phyloP scores from a whole-genome alignment of 257 asterid species.

The Capsicum chinense region DNA sequence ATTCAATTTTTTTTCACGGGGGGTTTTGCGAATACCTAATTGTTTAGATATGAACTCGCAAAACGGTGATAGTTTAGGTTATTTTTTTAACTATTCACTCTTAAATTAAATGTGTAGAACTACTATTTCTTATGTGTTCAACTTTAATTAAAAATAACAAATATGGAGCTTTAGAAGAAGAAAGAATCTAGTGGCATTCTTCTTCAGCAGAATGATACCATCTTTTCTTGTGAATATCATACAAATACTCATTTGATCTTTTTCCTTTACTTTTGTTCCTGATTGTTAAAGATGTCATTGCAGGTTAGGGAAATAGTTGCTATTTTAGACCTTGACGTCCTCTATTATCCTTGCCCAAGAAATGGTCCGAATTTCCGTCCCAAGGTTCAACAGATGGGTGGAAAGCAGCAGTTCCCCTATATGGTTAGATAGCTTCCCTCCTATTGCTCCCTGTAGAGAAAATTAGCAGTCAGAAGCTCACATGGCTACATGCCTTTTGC shows the following conservation, averaged over 20 bases:
- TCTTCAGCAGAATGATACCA: neutral
- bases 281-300: neutral
- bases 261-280: neutral
- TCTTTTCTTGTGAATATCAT: neutral
- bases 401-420: conserved; percentile 82
- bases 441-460: conserved; percentile 27
- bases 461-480: neutral
- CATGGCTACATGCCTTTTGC: neutral
- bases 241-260: conserved; percentile 15
- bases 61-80: too few relatives aligned
- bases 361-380: conserved; percentile 92
- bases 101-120: neutral
- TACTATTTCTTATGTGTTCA: neutral
- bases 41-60: too few relatives aligned
- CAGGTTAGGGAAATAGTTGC: conserved; percentile 94
- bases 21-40: too few relatives aligned
- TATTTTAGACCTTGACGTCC: conserved; percentile 83
- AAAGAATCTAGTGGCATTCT: neutral
- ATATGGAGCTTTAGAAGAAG: neutral
- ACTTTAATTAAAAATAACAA: neutral
- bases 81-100: too few relatives aligned
- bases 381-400: conserved; percentile 81
- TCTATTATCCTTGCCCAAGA: conserved; percentile 92
- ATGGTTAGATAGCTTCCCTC: conserved; percentile 55
- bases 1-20: too few relatives aligned